A percentile compares a stretch with the other conserved stretches of the same genome.
phyloP scores from a whole-genome alignment of 495 filamentous ascomycete genomes.

The Neurospora sp. region DNA sequence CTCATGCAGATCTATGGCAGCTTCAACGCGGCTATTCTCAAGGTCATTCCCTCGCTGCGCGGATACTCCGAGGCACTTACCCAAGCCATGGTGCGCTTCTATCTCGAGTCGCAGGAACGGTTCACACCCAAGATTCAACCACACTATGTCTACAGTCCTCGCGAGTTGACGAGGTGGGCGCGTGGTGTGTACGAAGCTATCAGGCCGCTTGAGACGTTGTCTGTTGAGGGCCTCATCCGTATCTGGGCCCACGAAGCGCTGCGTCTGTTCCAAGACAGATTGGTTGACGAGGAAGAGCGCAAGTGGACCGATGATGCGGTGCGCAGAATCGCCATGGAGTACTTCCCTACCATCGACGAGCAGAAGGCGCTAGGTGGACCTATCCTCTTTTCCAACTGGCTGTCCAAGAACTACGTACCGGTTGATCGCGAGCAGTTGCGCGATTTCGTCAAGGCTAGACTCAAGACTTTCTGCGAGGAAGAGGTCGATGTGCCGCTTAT shows the following conservation, averaged over 20 bases:
- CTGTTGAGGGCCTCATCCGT: constrained; percentile 83
- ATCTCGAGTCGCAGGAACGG: constrained; percentile 81
- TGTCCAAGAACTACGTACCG: constrained; percentile 97
- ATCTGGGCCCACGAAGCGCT: constrained; percentile 98
- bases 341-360: constrained; percentile 89
- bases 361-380: constrained; percentile 81
- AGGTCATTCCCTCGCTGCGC: constrained; percentile 90
- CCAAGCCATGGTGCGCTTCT: constrained; percentile 96
- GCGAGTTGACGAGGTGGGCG: constrained; percentile 95
- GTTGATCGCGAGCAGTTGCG: constrained; percentile 89
- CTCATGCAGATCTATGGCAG: constrained; percentile 96
- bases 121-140: constrained; percentile 96
- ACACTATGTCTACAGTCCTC: constrained; percentile 97
- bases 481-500: constrained; percentile 97
- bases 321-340: constrained; percentile 71
- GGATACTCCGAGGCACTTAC: constrained; percentile 91
- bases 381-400: constrained; percentile 97
- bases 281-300: constrained; percentile 88
- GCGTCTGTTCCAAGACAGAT: constrained; percentile 90
- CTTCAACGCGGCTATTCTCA: constrained; percentile 92
- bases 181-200: constrained; percentile 96
- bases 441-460: constrained; percentile 92
- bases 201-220: constrained; percentile 74
- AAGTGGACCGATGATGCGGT: constrained; percentile 88
- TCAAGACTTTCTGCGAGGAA: constrained; percentile 98